These are phyloP conservation scores for Lodderomyces pseudojiufengensis DNA, from an alignment of 1,139 yeast genomes.

Conservation along the genomic window DNA sequence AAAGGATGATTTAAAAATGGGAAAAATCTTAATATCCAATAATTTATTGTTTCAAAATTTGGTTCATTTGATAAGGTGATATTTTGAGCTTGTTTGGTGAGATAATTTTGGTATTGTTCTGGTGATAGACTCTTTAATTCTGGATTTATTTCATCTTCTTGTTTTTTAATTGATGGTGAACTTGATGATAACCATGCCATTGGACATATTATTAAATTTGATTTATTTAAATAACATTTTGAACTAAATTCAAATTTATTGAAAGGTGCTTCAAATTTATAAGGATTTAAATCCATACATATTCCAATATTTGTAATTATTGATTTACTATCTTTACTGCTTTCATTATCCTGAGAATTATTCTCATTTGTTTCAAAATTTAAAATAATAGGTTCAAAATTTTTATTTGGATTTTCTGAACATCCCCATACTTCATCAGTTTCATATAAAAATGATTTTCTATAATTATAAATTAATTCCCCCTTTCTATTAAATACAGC, in stretches of 20 bases:
- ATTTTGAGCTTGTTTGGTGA: neutral
- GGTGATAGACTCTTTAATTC: conserved; percentile 6
- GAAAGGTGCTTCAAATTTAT: conserved; percentile 78
- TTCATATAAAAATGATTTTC: conserved; percentile 74
- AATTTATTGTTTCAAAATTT: conserved; percentile 30
- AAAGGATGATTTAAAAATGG: conserved; percentile 53
- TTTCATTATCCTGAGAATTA: too few relatives aligned
- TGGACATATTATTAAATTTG: conserved; percentile 65
- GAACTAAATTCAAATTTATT: conserved; percentile 66
- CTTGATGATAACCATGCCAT: conserved; percentile 80
- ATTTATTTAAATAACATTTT: conserved; percentile 45
- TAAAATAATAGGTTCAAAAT: neutral
- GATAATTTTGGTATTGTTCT: neutral
- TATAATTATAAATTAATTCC: conserved; percentile 56
- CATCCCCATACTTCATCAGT: conserved; percentile 86
- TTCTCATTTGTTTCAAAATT: conserved; percentile 19
- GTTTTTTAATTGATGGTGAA: conserved; percentile 39
- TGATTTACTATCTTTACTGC: conserved; percentile 1
- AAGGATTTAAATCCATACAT: conserved; percentile 95
- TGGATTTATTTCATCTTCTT: conserved; percentile 1
- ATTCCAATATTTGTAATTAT: conserved; percentile 65
- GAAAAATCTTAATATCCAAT: conserved; percentile 73
- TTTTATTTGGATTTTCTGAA: conserved; percentile 54
- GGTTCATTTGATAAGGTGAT: conserved; percentile 14
- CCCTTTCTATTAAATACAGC: conserved; percentile 62